phyloP scores from a whole-genome alignment of 768 basidiomycete genomes.

The Hebeloma cylindrosporum region DNA sequence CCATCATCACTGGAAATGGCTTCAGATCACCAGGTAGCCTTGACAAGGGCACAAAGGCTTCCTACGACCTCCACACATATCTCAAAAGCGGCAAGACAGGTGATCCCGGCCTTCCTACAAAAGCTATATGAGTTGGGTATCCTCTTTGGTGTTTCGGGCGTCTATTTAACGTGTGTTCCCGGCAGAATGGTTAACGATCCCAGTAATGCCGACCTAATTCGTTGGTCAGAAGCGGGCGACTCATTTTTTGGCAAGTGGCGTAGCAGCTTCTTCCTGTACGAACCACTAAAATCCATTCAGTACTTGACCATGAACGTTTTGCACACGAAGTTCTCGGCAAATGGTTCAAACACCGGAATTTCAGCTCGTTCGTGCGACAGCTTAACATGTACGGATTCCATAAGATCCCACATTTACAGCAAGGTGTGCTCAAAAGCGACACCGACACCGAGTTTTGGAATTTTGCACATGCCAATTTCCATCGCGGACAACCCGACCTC shows the following conservation, averaged over 20 bases:
- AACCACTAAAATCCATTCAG: slow-evolving; percentile 39
- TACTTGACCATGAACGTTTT: slow-evolving; percentile 89
- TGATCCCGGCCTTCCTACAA: slow-evolving; percentile 81
- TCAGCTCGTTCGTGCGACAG: slow-evolving; percentile 88
- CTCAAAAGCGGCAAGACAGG: slow-evolving; percentile 37
- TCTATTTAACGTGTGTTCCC: slow-evolving; percentile 10
- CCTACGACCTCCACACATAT: slow-evolving; percentile 28
- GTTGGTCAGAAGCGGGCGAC: slow-evolving; percentile 90
- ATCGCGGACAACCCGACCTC: slow-evolving; percentile 84
- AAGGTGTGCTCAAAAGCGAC: slow-evolving; percentile 86
- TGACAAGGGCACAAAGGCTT: slow-evolving; percentile 43
- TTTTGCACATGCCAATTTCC: slow-evolving; percentile 89
- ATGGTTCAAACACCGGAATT: slow-evolving; percentile 98
- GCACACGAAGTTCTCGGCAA: slow-evolving; percentile 85
- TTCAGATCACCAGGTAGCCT: slow-evolving; percentile 56
- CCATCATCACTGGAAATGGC: slow-evolving; percentile 34
- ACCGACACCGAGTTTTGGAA: slow-evolving; percentile 85
- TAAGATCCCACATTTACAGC: slow-evolving; percentile 94
- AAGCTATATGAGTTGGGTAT: slow-evolving; percentile 86
- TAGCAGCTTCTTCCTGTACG: neutral
- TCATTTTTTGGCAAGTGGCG: slow-evolving; percentile 77
- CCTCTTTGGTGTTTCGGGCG: slow-evolving; percentile 16
- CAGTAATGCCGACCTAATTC: slow-evolving; percentile 77
- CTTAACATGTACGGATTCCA: slow-evolving; percentile 97
- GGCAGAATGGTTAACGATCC: slow-evolving; percentile 89